Conservation (phyloP, 2,329 filamentous ascomycete genomes). For the Apiospora hydei region DNA sequence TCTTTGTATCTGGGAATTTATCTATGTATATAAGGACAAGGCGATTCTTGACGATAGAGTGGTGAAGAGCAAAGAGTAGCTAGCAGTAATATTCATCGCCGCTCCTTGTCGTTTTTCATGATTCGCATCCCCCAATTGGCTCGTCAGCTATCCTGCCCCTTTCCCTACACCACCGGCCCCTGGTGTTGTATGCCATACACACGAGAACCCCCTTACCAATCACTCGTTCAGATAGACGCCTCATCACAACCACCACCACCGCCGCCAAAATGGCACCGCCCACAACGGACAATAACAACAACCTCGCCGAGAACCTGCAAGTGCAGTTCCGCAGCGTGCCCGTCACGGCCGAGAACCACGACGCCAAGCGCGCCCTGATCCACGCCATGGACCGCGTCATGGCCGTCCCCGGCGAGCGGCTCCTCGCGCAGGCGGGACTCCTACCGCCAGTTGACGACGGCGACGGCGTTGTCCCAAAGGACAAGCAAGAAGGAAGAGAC, state of each 20-base stretch:
- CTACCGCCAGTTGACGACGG: neutral
- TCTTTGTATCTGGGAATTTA: neutral
- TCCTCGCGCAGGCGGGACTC: conserved; percentile 2
- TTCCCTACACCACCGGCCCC: neutral
- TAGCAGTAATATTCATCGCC: neutral
- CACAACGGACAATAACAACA: too few species aligned
- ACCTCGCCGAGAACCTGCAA: neutral
- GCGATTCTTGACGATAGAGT: neutral
- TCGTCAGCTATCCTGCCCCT: neutral
- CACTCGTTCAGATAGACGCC: neutral
- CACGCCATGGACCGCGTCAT: conserved; percentile 4
- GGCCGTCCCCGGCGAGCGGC: neutral
- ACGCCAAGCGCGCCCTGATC: neutral
- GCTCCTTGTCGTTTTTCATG: neutral
- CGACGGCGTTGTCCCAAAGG: neutral
- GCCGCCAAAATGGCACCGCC: neutral
- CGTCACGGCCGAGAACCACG: neutral
- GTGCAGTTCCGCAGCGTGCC: neutral
- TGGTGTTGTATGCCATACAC: neutral
- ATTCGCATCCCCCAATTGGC: neutral
- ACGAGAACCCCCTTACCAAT: neutral
- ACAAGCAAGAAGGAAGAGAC: neutral
- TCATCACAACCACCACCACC: neutral
- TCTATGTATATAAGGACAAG: neutral
- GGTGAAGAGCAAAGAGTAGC: neutral